Evolutionary conservation across 257 asterid genomes (phyloP).

Genomic region (Dorcoceras hygrometricum): DNA sequence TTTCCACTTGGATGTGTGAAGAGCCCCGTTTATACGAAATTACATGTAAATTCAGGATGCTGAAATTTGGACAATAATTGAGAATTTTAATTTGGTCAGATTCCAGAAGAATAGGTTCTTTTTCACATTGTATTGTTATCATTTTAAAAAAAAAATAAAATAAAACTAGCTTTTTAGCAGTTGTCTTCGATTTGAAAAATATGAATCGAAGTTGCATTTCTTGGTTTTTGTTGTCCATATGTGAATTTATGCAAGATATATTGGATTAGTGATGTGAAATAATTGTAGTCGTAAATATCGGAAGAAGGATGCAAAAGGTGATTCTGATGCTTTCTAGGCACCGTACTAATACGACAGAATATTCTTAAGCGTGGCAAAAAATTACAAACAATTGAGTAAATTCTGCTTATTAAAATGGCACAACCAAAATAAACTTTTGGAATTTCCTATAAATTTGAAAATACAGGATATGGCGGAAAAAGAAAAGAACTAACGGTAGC

Average conservation of each 20-base stretch:
- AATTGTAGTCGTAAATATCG: too few species aligned
- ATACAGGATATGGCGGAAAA: background rate
- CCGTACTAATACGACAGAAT: too few species aligned
- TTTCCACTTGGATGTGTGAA: too few species aligned
- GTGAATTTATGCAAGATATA: background rate
- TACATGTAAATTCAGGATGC: background rate
- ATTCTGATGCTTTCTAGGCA: background rate
- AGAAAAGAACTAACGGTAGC: background rate
- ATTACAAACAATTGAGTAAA: background rate
- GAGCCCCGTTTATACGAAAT: too few species aligned
- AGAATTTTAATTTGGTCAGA: background rate
- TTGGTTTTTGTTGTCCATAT: background rate
- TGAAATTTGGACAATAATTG: background rate
- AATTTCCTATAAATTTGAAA: too few species aligned
- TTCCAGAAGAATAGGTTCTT: too few species aligned
- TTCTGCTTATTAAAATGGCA: background rate
- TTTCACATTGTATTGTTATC: too few species aligned
- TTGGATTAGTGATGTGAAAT: background rate
- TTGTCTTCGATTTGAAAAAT: too few species aligned
- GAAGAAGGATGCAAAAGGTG: background rate
- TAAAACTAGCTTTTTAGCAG: too few species aligned
- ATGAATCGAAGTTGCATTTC: too few species aligned
- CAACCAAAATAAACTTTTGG: background rate
- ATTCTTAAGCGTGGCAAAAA: too few species aligned
- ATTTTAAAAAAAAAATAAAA: too few species aligned